A percentile compares a stretch with the other conserved stretches of the same genome.
These are phyloP conservation scores for Cantharellus anzutake DNA, from an alignment of 768 basidiomycete genomes.

Conservation along the genomic window DNA sequence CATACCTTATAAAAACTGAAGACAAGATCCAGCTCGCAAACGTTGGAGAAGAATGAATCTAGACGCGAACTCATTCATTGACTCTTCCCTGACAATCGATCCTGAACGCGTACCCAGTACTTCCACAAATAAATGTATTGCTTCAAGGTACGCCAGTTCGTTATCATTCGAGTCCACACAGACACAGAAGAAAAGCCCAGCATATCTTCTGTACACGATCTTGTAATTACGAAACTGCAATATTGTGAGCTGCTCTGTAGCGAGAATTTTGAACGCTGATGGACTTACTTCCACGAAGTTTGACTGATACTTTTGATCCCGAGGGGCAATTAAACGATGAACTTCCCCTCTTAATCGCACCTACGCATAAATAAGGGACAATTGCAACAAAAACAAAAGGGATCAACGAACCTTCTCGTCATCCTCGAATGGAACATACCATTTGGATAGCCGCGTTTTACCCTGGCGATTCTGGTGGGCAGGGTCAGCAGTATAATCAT, in stretches of 20 bases:
- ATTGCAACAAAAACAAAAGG: background rate
- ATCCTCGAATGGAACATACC: slow-evolving; percentile 98
- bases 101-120: slow-evolving; percentile 52
- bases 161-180: slow-evolving; percentile 98
- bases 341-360: slow-evolving; percentile 91
- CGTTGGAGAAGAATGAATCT: slow-evolving; percentile 99
- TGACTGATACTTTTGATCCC: slow-evolving; percentile 97
- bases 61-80: slow-evolving; percentile 3
- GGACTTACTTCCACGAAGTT: slow-evolving; percentile 88
- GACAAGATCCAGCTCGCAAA: slow-evolving; percentile 92
- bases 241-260: background rate
- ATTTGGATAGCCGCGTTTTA: slow-evolving; percentile 91
- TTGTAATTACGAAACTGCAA: slow-evolving; percentile 91
- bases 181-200: slow-evolving; percentile 93
- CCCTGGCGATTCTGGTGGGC: slow-evolving; percentile 78
- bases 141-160: slow-evolving; percentile 91
- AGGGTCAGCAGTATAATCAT: background rate
- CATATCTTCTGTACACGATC: slow-evolving; percentile 90
- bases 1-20: slow-evolving; percentile 96
- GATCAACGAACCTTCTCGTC: slow-evolving; percentile 70
- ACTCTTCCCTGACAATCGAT: background rate
- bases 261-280: background rate
- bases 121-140: slow-evolving; percentile 96
- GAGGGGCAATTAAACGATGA: slow-evolving; percentile 82
- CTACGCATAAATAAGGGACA: slow-evolving; percentile 21